phyloP scores from a whole-genome alignment of 345 rosid genomes.

The Odontarrhena argentea region DNA sequence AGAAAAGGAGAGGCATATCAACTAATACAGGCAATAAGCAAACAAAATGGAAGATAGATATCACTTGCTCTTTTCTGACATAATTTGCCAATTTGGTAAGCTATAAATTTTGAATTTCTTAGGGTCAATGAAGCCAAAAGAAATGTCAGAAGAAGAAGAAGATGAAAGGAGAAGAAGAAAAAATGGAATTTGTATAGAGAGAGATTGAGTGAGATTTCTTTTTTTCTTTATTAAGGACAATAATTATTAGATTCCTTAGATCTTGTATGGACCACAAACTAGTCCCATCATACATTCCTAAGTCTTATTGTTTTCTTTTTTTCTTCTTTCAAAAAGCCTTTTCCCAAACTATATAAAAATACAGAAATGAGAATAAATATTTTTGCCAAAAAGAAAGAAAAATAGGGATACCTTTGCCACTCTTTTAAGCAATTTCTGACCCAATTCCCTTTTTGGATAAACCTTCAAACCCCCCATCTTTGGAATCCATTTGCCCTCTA shows the following conservation, averaged over 20 bases:
- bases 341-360: not conserved
- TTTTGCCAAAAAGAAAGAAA: not conserved
- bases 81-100: not conserved
- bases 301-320: conserved; percentile 28
- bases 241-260: conserved; percentile 47
- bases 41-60: not conserved
- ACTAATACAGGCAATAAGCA: not conserved
- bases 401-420: conserved; percentile 38
- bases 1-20: not conserved
- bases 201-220: conserved; percentile 37
- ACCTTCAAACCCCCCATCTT: conserved; percentile 27
- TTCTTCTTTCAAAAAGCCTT: conserved; percentile 8
- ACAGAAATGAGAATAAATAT: not conserved
- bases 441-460: conserved; percentile 32
- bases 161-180: conserved; percentile 5
- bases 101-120: not conserved
- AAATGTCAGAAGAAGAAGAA: not conserved
- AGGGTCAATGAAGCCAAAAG: not conserved
- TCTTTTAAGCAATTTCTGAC: conserved; percentile 43
- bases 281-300: conserved; percentile 41
- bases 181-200: conserved; percentile 33
- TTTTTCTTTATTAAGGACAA: conserved; percentile 36
- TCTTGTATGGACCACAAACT: conserved; percentile 44
- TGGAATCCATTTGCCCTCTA: conserved; percentile 27
- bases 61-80: not conserved